Conservation (phyloP, 345 rosid species). For the Gossypium longicalyx region DNA sequence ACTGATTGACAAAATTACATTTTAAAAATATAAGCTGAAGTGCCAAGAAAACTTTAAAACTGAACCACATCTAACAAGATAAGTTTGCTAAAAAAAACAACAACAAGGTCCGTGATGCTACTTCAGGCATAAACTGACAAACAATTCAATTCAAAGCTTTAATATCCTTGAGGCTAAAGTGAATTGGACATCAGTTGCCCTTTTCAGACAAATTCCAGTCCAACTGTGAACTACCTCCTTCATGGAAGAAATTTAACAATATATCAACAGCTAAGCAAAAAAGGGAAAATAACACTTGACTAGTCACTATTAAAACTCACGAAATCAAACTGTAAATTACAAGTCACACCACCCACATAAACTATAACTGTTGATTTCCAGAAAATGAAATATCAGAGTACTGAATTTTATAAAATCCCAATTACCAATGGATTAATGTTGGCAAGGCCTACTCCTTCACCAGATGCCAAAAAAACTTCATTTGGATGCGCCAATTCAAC, state of each 20-base stretch:
- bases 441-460: constrained; percentile 71
- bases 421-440: constrained; percentile 77
- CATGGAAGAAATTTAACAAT: background rate
- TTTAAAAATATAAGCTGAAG: background rate
- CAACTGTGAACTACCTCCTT: background rate
- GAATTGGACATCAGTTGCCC: background rate
- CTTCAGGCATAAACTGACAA: background rate
- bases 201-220: background rate
- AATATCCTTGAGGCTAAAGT: background rate
- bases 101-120: too few relatives aligned
- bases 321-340: too few relatives aligned
- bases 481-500: constrained; percentile 34
- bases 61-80: background rate
- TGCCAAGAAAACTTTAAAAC: background rate
- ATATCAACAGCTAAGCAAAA: background rate
- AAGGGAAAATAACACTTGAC: background rate
- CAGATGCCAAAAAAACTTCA: constrained; percentile 80
- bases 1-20: background rate
- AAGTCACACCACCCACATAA: background rate
- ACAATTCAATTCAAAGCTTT: background rate
- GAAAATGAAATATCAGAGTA: background rate
- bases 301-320: background rate
- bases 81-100: too few relatives aligned
- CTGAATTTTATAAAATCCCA: background rate
- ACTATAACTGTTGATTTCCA: background rate